A percentile compares a stretch with the other conserved stretches of the same genome.
Conservation (phyloP, 805 yeast genomes). For the Kluyveromyces lactis region DNA sequence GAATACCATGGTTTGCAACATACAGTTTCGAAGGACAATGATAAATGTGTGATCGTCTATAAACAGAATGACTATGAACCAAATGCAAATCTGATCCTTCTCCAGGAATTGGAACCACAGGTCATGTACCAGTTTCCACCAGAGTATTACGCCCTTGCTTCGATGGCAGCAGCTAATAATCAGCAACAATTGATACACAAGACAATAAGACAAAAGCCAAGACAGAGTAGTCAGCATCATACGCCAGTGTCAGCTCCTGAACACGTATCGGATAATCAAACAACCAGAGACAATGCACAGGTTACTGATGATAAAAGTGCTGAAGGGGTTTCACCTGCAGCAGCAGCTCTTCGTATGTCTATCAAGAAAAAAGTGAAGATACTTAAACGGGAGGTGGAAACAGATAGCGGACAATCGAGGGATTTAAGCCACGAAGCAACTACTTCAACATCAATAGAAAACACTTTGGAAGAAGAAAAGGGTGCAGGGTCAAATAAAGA, state of each 20-base stretch:
- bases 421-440: background rate
- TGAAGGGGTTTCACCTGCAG: background rate
- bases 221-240: background rate
- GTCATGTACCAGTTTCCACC: conserved; percentile 2
- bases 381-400: conserved; percentile 5
- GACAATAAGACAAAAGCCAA: background rate
- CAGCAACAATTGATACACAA: conserved; percentile 3
- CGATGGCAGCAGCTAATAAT: conserved; percentile 4
- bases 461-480: background rate
- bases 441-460: background rate
- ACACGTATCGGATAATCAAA: background rate
- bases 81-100: conserved; percentile 8
- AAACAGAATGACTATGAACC: conserved; percentile 26
- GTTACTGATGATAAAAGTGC: too few relatives aligned
- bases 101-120: conserved; percentile 17
- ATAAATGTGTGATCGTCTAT: conserved; percentile 37
- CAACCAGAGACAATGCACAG: background rate
- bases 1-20: conserved; percentile 59
- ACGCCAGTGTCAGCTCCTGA: background rate
- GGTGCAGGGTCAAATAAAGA: background rate
- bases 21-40: conserved; percentile 39
- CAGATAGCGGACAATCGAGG: background rate
- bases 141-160: conserved; percentile 3
- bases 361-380: conserved; percentile 6
- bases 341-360: background rate